These are phyloP conservation scores for Fusarium sp. DNA, from an alignment of 2,329 filamentous ascomycete species.

Conservation along the genomic window DNA sequence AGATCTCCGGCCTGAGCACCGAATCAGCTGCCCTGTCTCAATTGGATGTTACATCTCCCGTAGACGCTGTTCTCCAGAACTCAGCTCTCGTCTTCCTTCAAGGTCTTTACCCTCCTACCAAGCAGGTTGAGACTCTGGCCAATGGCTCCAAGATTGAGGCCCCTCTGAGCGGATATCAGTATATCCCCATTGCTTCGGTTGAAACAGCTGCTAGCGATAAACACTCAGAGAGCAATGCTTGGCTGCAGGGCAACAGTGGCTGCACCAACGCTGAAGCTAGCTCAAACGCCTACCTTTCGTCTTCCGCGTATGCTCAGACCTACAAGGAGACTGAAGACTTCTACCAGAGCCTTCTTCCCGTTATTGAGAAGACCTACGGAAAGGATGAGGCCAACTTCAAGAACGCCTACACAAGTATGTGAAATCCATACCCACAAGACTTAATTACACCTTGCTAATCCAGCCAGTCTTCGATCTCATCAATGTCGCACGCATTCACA, in stretches of 20 bases:
- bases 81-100: constrained; percentile 85
- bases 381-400: constrained; percentile 62
- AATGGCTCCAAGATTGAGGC: constrained; percentile 75
- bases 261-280: constrained; percentile 66
- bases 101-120: constrained; percentile 85
- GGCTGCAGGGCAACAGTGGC: constrained; percentile 68
- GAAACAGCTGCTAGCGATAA: constrained; percentile 63
- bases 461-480: constrained; percentile 67
- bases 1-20: constrained; percentile 74
- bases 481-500: constrained; percentile 70
- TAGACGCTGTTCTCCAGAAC: constrained; percentile 81
- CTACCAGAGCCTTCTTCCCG: constrained; percentile 64
- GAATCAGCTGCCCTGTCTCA: constrained; percentile 76
- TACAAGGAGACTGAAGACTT: constrained; percentile 68
- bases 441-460: constrained; percentile 5
- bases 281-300: constrained; percentile 65
- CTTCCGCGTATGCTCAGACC: constrained; percentile 57
- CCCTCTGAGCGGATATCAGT: constrained; percentile 84
- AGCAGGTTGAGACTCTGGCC: constrained; percentile 69
- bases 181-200: constrained; percentile 78
- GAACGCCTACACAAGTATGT: constrained; percentile 71
- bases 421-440: constrained; percentile 46
- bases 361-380: constrained; percentile 64
- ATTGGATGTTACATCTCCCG: constrained; percentile 76
- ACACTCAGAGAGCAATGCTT: constrained; percentile 66